Conservation (phyloP, 2,329 filamentous ascomycete species). For the Ascocoryne sarcoides region DNA sequence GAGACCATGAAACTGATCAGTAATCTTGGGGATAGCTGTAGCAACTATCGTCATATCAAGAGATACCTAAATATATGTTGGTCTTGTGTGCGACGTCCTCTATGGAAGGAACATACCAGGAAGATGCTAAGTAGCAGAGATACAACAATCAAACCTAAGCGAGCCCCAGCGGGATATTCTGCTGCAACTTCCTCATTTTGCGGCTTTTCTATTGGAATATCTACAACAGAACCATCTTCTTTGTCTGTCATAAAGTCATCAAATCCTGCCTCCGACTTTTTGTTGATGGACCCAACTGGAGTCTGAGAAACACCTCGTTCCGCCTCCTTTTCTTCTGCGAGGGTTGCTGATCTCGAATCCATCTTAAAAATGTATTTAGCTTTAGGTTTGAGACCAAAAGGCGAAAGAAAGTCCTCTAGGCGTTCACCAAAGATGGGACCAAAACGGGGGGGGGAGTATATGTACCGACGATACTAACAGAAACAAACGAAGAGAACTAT, state of each 20-base stretch:
- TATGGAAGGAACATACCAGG: constrained; percentile 26
- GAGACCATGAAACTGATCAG: constrained; percentile 41
- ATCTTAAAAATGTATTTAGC: constrained; percentile 2
- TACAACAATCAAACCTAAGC: constrained; percentile 34
- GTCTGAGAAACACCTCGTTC: constrained; percentile 14
- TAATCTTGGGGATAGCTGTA: constrained; percentile 48
- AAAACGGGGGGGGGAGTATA: no score
- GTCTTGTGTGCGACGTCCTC: background rate
- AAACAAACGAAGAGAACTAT: no score
- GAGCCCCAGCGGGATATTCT: constrained; percentile 24
- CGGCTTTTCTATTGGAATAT: background rate
- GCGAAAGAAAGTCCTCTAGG: no score
- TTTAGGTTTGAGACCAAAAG: no score
- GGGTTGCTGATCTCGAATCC: constrained; percentile 18
- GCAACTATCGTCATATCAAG: constrained; percentile 45
- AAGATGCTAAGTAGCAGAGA: constrained; percentile 41
- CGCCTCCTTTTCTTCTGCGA: constrained; percentile 16
- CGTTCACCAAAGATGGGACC: no score
- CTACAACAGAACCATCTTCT: constrained; percentile 12
- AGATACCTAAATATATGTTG: constrained; percentile 17
- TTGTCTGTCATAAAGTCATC: constrained; percentile 12
- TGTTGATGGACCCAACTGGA: constrained; percentile 10
- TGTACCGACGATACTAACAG: no score
- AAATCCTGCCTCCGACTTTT: constrained; percentile 7
- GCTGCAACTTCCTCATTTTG: constrained; percentile 9